A percentile compares a stretch with the other conserved stretches of the same genome.
phyloP scores from a whole-genome alignment of 2,329 filamentous ascomycete species.

The Pseudocercospora macadamiae region DNA sequence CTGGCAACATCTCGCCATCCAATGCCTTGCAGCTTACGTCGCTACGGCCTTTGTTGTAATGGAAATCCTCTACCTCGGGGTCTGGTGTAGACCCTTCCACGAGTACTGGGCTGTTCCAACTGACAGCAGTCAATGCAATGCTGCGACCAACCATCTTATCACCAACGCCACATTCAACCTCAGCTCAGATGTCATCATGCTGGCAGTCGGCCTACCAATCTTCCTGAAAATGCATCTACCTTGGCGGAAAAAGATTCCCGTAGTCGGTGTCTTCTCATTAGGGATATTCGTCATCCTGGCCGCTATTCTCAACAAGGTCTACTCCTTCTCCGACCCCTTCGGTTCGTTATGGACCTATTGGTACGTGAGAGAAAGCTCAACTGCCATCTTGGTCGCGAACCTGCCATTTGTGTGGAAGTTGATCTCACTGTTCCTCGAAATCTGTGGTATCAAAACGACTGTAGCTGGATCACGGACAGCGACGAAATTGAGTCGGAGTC shows the following conservation, averaged over 20 bases:
- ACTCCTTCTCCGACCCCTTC: conserved; percentile 62
- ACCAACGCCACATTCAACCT: conserved; percentile 48
- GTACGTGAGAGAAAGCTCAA: conserved; percentile 63
- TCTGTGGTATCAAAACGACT: conserved; percentile 39
- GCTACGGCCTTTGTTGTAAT: conserved; percentile 41
- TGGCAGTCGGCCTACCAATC: conserved; percentile 49
- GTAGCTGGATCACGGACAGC: background rate
- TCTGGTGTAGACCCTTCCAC: conserved; percentile 45
- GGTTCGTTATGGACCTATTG: conserved; percentile 61
- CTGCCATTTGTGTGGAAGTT: conserved; percentile 64
- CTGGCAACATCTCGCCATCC: conserved; percentile 41
- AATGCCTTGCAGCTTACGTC: conserved; percentile 40
- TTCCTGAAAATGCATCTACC: conserved; percentile 49
- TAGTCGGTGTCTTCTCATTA: conserved; percentile 60
- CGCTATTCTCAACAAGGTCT: conserved; percentile 64
- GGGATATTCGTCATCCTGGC: conserved; percentile 61
- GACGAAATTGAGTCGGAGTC: background rate
- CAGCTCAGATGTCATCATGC: conserved; percentile 50
- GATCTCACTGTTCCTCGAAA: conserved; percentile 34
- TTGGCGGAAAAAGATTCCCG: conserved; percentile 53
- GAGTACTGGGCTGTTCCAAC: conserved; percentile 42
- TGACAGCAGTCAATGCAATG: conserved; percentile 44
- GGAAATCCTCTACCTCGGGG: conserved; percentile 45
- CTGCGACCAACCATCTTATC: conserved; percentile 43
- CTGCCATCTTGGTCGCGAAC: conserved; percentile 63